phyloP scores from a whole-genome alignment of 257 asterid species.

The Euphrasia confusa region DNA sequence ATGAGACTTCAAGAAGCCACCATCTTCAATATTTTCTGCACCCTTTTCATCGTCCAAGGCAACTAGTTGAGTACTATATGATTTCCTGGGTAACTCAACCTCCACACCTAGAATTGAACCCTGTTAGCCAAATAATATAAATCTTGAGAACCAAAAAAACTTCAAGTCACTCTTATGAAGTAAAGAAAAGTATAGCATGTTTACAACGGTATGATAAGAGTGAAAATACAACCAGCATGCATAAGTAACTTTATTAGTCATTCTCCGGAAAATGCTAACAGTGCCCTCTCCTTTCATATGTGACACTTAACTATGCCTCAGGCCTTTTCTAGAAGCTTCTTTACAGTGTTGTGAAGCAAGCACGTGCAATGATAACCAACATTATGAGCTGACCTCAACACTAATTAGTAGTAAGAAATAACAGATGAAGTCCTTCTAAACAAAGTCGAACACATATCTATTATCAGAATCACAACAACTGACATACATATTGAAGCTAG shows the following conservation, averaged over 20 bases:
- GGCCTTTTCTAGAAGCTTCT: neutral
- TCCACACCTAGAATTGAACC: constrained; percentile 99
- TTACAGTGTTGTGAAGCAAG: neutral
- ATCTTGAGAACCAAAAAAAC: constrained; percentile 49
- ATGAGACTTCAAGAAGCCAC: constrained; percentile 59
- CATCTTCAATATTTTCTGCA: constrained; percentile 46
- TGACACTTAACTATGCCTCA: neutral
- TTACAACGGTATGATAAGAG: constrained; percentile 13
- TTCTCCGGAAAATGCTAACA: constrained; percentile 2
- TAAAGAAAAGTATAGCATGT: constrained; percentile 8
- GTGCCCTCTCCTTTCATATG: neutral
- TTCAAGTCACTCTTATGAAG: constrained; percentile 28
- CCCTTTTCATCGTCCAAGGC: constrained; percentile 35
- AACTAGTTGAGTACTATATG: constrained; percentile 49
- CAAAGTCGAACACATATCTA: neutral
- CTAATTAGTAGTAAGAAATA: neutral
- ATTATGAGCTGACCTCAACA: neutral
- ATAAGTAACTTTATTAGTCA: neutral
- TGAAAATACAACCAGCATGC: constrained; percentile 4
- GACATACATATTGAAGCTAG: constrained; percentile 23
- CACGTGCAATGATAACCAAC: neutral
- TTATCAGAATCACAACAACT: too few relatives aligned
- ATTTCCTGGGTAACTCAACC: constrained; percentile 68
- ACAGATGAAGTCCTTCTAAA: neutral
- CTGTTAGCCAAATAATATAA: constrained; percentile 96